Conservation (phyloP, 1,139 yeast genomes). For the Magnusiomyces fungicola region DNA sequence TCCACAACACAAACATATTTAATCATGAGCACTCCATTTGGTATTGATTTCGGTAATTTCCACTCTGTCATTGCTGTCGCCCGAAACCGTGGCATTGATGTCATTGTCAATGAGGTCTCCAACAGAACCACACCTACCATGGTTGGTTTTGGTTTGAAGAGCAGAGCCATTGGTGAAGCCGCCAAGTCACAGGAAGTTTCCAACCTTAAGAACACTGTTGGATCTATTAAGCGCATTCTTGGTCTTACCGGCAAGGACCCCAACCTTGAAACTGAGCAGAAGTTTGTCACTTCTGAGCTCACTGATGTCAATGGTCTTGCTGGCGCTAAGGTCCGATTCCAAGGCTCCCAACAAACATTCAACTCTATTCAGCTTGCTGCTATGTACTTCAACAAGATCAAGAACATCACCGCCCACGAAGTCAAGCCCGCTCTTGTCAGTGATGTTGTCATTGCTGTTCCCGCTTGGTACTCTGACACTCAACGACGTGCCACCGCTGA, state of each 20-base stretch:
- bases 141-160: slow-evolving; percentile 86
- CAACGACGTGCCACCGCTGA: slow-evolving; percentile 97
- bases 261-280: slow-evolving; percentile 66
- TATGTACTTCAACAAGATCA: slow-evolving; percentile 89
- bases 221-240: slow-evolving; percentile 83
- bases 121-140: slow-evolving; percentile 94
- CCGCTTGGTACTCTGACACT: slow-evolving; percentile 93
- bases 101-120: slow-evolving; percentile 96
- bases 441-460: slow-evolving; percentile 92
- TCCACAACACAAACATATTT: not conserved
- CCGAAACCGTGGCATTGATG: slow-evolving; percentile 96
- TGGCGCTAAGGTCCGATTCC: slow-evolving; percentile 78
- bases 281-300: slow-evolving; percentile 61
- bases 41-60: slow-evolving; percentile 96
- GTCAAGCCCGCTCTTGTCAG: slow-evolving; percentile 60
- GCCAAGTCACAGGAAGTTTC: slow-evolving; percentile 96
- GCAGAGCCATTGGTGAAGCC: slow-evolving; percentile 88
- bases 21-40: slow-evolving; percentile 82
- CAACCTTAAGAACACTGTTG: slow-evolving; percentile 92
- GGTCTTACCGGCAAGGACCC: slow-evolving; percentile 75
- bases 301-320: slow-evolving; percentile 65
- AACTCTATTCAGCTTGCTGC: slow-evolving; percentile 87
- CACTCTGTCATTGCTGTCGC: slow-evolving; percentile 90
- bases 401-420: slow-evolving; percentile 71
- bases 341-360: slow-evolving; percentile 72